Evolutionary conservation across 805 yeast genomes (phyloP).

Genomic region (Cephaloascus albidus): DNA sequence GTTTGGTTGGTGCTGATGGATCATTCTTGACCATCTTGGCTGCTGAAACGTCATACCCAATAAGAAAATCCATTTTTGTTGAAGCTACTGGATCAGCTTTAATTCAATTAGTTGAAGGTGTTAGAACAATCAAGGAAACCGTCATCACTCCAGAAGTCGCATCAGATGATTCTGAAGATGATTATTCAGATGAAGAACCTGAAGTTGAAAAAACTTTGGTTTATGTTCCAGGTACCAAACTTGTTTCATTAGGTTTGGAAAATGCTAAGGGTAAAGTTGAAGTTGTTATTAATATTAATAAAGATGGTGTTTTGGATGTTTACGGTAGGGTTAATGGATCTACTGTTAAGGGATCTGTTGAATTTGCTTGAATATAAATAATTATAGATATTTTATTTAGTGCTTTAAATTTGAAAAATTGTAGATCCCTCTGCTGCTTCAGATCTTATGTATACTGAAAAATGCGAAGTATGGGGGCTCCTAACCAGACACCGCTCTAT

Average conservation of each 20-base stretch:
- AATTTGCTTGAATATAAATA: too few relatives aligned
- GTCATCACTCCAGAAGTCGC: conserved; percentile 59
- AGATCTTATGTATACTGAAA: too few relatives aligned
- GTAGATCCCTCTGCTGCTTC: too few relatives aligned
- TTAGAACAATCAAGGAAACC: conserved; percentile 74
- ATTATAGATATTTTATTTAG: too few relatives aligned
- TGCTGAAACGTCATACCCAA: conserved; percentile 85
- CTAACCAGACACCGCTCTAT: too few relatives aligned
- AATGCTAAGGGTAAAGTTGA: conserved; percentile 65
- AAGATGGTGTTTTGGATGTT: conserved; percentile 55
- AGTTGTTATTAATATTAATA: conserved; percentile 53
- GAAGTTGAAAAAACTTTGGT: conserved; percentile 73
- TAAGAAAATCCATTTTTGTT: conserved; percentile 64
- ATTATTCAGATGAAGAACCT: conserved; percentile 74
- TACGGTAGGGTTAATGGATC: conserved; percentile 53
- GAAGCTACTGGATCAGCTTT: conserved; percentile 52
- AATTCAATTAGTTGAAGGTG: conserved; percentile 77
- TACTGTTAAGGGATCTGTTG: conserved; percentile 49
- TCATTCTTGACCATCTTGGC: conserved; percentile 65
- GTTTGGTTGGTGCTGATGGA: conserved; percentile 68
- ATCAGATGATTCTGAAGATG: conserved; percentile 38
- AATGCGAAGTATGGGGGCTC: too few relatives aligned
- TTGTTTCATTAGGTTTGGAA: conserved; percentile 72
- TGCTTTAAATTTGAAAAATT: too few relatives aligned
- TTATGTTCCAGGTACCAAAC: conserved; percentile 59